Evolutionary conservation across 768 basidiomycete genomes (phyloP).

Genomic region (Coprinellus aureogranulatus): DNA sequence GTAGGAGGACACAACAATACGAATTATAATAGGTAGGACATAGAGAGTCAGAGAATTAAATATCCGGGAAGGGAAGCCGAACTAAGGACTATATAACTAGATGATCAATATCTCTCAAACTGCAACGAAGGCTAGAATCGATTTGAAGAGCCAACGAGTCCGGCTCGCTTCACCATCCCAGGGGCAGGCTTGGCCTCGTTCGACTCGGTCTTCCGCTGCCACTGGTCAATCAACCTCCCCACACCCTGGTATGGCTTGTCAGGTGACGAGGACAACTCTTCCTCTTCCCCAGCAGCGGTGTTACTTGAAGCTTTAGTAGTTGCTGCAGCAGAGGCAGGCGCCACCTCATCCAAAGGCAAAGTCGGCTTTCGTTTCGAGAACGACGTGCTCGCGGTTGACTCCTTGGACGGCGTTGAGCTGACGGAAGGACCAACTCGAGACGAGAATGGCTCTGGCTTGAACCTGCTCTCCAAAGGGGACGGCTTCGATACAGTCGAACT

Average conservation of each 20-base stretch:
- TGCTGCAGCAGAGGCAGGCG: conserved; percentile 10
- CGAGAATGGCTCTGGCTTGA: neutral
- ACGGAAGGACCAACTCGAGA: neutral
- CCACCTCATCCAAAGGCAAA: conserved; percentile 9
- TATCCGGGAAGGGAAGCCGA: neutral
- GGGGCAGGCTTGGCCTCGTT: conserved; percentile 30
- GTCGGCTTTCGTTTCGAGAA: conserved; percentile 9
- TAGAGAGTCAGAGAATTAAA: too few relatives aligned
- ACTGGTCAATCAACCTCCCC: conserved; percentile 80
- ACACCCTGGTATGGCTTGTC: conserved; percentile 82
- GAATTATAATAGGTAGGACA: too few relatives aligned
- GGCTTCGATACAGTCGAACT: neutral
- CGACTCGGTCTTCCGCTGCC: conserved; percentile 74
- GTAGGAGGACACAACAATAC: too few relatives aligned
- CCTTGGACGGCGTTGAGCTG: neutral
- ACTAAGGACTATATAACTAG: neutral
- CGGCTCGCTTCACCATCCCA: conserved; percentile 41
- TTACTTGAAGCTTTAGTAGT: conserved; percentile 11
- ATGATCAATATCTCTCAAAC: neutral
- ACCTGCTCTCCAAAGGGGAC: neutral
- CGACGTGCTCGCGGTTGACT: neutral
- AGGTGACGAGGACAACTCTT: conserved; percentile 57
- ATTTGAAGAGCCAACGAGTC: conserved; percentile 23
- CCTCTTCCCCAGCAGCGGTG: conserved; percentile 12
- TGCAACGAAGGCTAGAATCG: conserved; percentile 14